Conservation (phyloP, 108 stramenopile species). For the Cyclotella choctawhatcheeana region DNA sequence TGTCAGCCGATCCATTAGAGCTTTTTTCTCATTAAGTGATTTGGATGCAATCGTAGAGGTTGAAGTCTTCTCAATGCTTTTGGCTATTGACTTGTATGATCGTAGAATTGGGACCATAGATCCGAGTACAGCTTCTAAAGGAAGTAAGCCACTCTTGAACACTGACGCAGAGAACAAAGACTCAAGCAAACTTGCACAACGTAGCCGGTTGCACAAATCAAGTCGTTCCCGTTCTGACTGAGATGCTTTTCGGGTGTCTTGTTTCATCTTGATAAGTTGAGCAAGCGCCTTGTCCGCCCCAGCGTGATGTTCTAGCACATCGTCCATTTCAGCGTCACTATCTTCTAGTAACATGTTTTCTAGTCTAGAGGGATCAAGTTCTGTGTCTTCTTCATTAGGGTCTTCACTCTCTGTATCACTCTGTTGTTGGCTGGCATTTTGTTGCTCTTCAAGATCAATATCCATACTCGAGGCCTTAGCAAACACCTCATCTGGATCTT, state of each 20-base stretch:
- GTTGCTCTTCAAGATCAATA: slow-evolving; percentile 49
- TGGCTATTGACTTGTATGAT: slow-evolving; percentile 50
- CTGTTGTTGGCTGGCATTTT: slow-evolving; percentile 3
- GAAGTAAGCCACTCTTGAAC: slow-evolving; percentile 57
- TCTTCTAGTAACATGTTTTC: slow-evolving; percentile 80
- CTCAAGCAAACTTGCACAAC: slow-evolving; percentile 78
- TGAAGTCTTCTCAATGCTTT: slow-evolving; percentile 38
- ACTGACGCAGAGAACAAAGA: slow-evolving; percentile 54
- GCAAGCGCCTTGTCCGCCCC: slow-evolving; percentile 88
- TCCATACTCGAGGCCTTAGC: slow-evolving; percentile 21
- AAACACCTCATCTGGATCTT: slow-evolving; percentile 46
- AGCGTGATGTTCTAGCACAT: slow-evolving; percentile 87
- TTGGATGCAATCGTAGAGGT: slow-evolving; percentile 35
- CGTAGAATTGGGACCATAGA: slow-evolving; percentile 65
- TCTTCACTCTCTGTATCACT: slow-evolving; percentile 19
- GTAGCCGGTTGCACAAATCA: slow-evolving; percentile 70
- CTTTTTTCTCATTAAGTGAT: slow-evolving; percentile 56
- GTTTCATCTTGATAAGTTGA: slow-evolving; percentile 80
- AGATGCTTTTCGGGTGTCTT: slow-evolving; percentile 85
- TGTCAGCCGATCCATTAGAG: slow-evolving; percentile 64
- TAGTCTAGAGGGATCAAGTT: slow-evolving; percentile 65
- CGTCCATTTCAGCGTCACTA: slow-evolving; percentile 69
- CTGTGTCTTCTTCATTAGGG: slow-evolving; percentile 58
- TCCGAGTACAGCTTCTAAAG: slow-evolving; percentile 53
- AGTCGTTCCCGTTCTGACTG: slow-evolving; percentile 68